Base-by-base conservation (phyloP, 306 rosid genomes). In the Adenanthera pavonina region DNA sequence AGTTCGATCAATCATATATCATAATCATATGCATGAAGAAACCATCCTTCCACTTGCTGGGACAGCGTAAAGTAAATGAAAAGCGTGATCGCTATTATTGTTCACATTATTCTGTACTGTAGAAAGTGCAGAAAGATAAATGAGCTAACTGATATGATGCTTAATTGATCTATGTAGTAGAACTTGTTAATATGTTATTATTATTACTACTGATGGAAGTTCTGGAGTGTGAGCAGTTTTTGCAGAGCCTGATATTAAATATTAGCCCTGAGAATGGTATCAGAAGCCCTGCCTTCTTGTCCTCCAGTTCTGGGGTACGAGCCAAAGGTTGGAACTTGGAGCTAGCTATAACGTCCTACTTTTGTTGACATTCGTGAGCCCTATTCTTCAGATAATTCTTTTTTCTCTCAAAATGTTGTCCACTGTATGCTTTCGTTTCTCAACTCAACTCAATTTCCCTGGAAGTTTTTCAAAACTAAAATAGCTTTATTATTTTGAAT, bases 311-410 rank as follows among this genome's bases (percentile, higher is more conserved):
- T 48, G 84, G 84, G 78, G 78, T 76, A 73, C 75, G 57, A 64
- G n/a, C 78, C 86, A 79, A 80, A 65, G 90, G 84, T 92, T 88
- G 91, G 92, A 90, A 92, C 94, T 92, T 90, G 97, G 49, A 90
- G 86, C 90, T 82, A 88, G 80, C 88, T 84, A 82, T 48, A 41
- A 53, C 46, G 77, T 60, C 76, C 41, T 43, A 20, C 43, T 67
- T 80, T 87, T 81, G 74, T 86, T 78, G 86, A 85, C 82, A 74
- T 64, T 82, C 67, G 86, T 78, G 86, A 80, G 19, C 36, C 69
- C 90, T 43, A 6, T 7, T 46, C 25, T 41, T 41, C 17, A 0
- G 3, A 49, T 38, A 19, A 6, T 20, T 57, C 64, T 57, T 30
- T 19, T 20, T 60, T 34, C 38, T 25, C 16, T 13, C 75, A 73